Base-by-base conservation (phyloP, 2,329 filamentous ascomycete species). In the Trichoderma sp. region DNA sequence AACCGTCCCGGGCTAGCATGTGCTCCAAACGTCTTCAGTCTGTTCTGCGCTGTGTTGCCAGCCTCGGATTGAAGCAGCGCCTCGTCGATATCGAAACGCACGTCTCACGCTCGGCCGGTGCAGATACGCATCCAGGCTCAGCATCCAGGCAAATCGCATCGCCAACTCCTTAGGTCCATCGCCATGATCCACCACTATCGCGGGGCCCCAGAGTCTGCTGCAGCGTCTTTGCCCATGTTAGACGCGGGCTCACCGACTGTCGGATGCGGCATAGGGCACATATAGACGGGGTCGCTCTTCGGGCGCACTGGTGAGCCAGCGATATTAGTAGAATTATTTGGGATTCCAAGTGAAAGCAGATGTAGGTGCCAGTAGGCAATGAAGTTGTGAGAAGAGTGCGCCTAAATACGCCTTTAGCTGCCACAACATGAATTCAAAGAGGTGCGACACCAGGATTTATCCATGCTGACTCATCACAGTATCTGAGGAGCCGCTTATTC, bases 241-340 rank as follows among this genome's bases (percentile, higher is more conserved):
- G 52, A 56, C 37, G 40, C 62, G 68, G 71, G 14, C 69, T 87
- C 64, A 76, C 82, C 72, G 84, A 90, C 33, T 89, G 49, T 76
- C 63, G 29, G 37, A 58, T 67, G 55, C 40, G 63, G 63, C 35
- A 24, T 59, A 49, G 47, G 43, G 37, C 37, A 40, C 43, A 14
- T 21, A n/a, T 47, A 24, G 63, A 35, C 53, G 63, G 62, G 33
- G 63, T 53, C 40, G 19, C 21, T 47, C n/a, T 16, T 35, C 27
- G 47, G 63, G 29, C 27, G 16, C 14, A 13, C 33, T 19, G 40
- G 19, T n/a, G 40, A n/a, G 5, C 24, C 35, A 40, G n/a, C 35
- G 19, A 19, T 29, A 21, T 5, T 43, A 40, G 27, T 14, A 55
- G 21, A 31, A 14, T 29, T 10, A 29, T 16, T 19, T 31, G 24